Evolutionary conservation across 1,284 basidiomycete species (phyloP).

Genomic region (Apiotrichum veenhuisii): DNA sequence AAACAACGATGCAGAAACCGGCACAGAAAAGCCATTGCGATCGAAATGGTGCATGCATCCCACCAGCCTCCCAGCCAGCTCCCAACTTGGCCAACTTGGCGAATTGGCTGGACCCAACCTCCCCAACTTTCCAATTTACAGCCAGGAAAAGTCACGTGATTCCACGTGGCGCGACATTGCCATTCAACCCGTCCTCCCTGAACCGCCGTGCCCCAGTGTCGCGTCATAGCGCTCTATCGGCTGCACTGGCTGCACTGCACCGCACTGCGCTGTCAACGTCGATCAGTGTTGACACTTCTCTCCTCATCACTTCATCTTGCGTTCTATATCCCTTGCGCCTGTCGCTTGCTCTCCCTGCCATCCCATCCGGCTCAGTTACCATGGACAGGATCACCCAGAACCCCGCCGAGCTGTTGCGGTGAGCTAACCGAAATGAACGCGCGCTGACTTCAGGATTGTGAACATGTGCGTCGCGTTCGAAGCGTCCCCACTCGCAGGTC

Average conservation of each 20-base stretch:
- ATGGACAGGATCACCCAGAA: constrained; percentile 48
- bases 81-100: too few species aligned
- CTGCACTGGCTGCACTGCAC: too few species aligned
- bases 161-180: neutral
- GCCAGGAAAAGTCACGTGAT: neutral
- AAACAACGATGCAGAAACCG: too few species aligned
- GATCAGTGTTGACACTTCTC: neutral
- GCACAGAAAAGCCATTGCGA: too few species aligned
- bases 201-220: too few species aligned
- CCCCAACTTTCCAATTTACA: neutral
- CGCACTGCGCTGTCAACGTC: too few species aligned
- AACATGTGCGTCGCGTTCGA: constrained; percentile 40
- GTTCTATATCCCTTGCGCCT: neutral
- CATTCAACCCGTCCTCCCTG: neutral
- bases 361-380: too few species aligned
- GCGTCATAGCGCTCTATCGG: too few species aligned
- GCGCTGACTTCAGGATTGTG: constrained; percentile 30
- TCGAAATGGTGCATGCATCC: too few species aligned
- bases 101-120: too few species aligned
- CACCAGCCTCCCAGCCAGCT: too few species aligned
- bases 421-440: constrained; percentile 3
- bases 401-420: constrained; percentile 47
- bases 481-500: too few species aligned
- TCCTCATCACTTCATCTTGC: neutral
- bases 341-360: neutral